Evolutionary conservation across 257 asterid species (phyloP), one percentile per base, ranked within the genome.

Genomic region (Perilla frutescens): DNA sequence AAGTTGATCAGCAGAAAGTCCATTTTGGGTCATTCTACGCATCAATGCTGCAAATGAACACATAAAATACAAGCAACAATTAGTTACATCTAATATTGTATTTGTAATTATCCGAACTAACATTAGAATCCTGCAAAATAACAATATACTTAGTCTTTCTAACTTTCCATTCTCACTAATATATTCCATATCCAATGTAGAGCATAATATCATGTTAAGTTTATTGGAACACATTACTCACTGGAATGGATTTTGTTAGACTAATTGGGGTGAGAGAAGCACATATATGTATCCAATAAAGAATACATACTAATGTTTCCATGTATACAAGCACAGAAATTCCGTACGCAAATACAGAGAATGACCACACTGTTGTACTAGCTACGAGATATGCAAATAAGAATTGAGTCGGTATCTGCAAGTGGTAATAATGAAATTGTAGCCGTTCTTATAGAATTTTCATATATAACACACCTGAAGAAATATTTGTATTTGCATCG

Each of bases 401-500:
- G 40, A 71, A 81, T 40, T n/a, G 29, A 53, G 72, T 53, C 72
- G 79, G 70, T 37, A 54, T 43, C 10, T 45, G 59, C 43, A 74
- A 64, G 10, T 41, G 48, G 44, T 11, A 26, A 44, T 37, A 36
- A 51, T 50, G 31, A 64, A 34, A 49, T 31, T 37, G 44, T 58
- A 74, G 32, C 65, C 4, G 49, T 14, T 51, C 53, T 37, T 1
- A 58, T 44, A 36, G 48, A 75, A 43, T 54, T 47, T 40, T 72
- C 45, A 55, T 53, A 68, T 15, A 32, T 54, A 68, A 47, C 62
- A 54, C 80, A 91, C 92, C 97, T 78, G 91, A 78, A 80, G 55
- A 67, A 63, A 76, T 66, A 75, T 74, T 72, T 75, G 77, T 34
- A 40, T 79, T 77, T 65, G 83, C 73, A 68, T 82, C 89, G 57